Conservation (phyloP, 148 eudicot genomes). For the Vaccinium macrocarpon region DNA sequence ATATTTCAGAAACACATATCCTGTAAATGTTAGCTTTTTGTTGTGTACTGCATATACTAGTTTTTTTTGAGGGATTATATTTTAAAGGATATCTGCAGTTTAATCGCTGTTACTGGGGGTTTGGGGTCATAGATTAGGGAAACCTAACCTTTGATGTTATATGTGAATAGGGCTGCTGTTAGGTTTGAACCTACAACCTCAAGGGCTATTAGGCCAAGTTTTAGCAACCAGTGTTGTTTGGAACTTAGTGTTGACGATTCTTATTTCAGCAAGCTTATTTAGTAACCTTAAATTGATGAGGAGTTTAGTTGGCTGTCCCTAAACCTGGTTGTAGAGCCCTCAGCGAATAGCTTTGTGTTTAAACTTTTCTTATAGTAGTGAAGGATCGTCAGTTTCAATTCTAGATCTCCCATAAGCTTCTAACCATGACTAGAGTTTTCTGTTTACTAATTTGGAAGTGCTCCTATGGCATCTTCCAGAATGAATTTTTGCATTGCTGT, state of each 20-base stretch:
- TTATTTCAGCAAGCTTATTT: neutral
- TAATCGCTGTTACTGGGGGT: neutral
- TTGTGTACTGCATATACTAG: neutral
- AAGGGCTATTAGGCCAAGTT: neutral
- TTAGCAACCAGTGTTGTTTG: neutral
- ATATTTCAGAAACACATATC: neutral
- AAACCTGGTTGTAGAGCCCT: conserved; percentile 3
- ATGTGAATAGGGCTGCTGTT: neutral
- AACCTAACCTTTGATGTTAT: neutral
- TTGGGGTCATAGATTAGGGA: neutral
- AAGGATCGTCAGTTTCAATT: neutral
- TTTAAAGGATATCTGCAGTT: neutral
- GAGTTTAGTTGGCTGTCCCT: neutral
- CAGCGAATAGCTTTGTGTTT: neutral
- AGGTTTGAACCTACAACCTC: neutral
- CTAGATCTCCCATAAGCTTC: neutral
- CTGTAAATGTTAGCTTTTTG: neutral
- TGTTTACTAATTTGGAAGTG: neutral
- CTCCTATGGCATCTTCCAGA: neutral
- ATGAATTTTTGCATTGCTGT: neutral
- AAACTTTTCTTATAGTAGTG: neutral
- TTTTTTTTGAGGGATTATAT: neutral
- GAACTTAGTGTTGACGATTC: neutral
- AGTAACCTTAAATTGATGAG: neutral
- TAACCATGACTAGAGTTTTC: neutral